Evolutionary conservation across 2,329 filamentous ascomycete genomes (phyloP), one percentile per base, ranked within the genome.

Genomic region (Verticillium isaacii): DNA sequence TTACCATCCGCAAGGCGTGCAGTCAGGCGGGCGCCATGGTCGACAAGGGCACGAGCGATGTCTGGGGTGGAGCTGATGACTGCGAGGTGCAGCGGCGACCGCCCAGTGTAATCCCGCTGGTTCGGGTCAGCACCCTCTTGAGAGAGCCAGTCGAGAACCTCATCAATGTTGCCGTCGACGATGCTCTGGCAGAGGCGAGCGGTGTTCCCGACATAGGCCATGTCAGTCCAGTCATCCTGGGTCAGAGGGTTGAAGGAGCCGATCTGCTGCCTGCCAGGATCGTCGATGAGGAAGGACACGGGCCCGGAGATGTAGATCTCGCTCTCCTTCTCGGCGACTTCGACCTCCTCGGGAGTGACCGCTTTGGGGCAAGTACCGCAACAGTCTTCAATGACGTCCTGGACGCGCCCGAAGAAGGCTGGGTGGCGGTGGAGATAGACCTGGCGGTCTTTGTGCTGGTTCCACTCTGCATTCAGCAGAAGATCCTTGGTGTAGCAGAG

Each of bases 131-230:
- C 82, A 2, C 79, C 87, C 62, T 92, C 87, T 68, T 90, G 85
- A 5, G 79, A 75, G 29, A 86, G 80, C 88, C 91, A 96, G 66
- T 87, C 85, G 67, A 85, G 74, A 3, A 96, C 89, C 64, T 86
- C 83, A 41, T 91, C 87, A 3, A 89, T 67, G 72, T 96, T 88
- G 1, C 83, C 80, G 67, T 93, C 87, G 4, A 93, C 86, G 62
- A 96, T 96, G 1, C 90, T 92, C 69, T 93, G 89, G 69, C 91
- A 96, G 2, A 96, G 80, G 17, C 84, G 81, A 41, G 86, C 87
- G 1, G 91, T 93, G 66, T 93, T 91, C 12, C 91, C 90, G 39
- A 96, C 83, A 66, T 96, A 96, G 0, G 92, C 91, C 91, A 96
- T 95, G 66, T 93, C 90, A 0, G 92, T 95, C 91, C 92, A 96